phyloP scores from a whole-genome alignment of 192 early-diverging fungal species.

The Bifiguratus adelaidae region DNA sequence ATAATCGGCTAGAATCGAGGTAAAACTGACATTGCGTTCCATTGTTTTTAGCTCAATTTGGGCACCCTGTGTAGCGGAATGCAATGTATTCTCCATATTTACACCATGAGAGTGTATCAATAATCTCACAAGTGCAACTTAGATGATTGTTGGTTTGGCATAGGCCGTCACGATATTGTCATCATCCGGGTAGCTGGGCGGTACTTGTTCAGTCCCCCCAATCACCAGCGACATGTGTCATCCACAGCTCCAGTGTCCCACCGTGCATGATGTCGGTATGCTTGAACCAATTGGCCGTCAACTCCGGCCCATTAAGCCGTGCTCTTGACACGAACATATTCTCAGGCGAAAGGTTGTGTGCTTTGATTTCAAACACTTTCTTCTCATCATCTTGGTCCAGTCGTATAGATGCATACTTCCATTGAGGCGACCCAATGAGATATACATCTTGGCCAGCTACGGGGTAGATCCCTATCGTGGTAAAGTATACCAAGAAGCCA shows the following conservation, averaged over 20 bases:
- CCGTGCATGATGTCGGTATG: conserved; percentile 5
- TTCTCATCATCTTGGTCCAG: neutral
- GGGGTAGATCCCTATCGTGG: conserved; percentile 15
- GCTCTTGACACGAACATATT: conserved; percentile 1
- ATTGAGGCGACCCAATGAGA: conserved; percentile 10
- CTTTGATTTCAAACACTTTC: neutral
- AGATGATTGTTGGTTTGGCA: too few species aligned
- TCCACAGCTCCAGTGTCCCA: neutral
- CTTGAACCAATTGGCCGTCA: conserved; percentile 1
- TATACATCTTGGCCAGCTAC: conserved; percentile 18
- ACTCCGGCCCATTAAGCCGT: neutral
- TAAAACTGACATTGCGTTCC: too few species aligned
- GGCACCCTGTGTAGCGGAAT: too few species aligned
- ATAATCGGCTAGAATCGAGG: too few species aligned
- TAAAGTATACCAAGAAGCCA: conserved; percentile 11
- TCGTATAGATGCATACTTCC: neutral
- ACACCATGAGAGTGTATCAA: too few species aligned
- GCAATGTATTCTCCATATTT: too few species aligned
- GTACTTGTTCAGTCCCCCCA: too few species aligned
- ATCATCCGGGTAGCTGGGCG: too few species aligned
- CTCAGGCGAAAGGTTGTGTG: conserved; percentile 3
- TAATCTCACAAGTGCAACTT: too few species aligned
- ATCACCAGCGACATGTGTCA: neutral
- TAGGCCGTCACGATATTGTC: too few species aligned
- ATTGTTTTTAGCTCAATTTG: too few species aligned